A percentile compares a stretch with the other conserved stretches of the same genome.
Conservation (phyloP, 1,284 basidiomycete genomes). For the Sporisorium sorghi region DNA sequence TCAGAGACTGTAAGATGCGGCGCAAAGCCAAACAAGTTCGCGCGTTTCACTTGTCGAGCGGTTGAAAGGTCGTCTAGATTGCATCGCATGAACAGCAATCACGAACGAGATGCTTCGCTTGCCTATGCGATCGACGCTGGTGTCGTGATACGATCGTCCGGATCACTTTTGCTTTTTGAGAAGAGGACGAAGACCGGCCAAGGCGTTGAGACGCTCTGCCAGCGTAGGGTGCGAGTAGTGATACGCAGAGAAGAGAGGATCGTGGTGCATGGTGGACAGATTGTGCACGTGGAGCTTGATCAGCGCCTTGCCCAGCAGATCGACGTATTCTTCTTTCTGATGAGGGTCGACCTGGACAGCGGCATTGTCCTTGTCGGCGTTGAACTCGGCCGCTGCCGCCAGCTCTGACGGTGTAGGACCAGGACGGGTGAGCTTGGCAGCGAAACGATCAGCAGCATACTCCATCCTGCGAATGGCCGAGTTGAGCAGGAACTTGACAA, state of each 20-base stretch:
- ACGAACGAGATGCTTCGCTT: neutral
- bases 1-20: no score
- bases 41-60: no score
- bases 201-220: constrained; percentile 60
- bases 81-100: neutral
- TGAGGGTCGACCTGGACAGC: constrained; percentile 36
- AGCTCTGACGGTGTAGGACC: constrained; percentile 46
- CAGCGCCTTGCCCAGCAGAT: constrained; percentile 60
- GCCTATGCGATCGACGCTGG: neutral
- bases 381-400: constrained; percentile 43
- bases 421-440: constrained; percentile 53
- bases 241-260: constrained; percentile 66
- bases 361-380: constrained; percentile 25
- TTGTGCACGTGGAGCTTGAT: constrained; percentile 68
- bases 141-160: neutral
- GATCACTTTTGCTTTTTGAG: constrained; percentile 28
- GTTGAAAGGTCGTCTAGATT: no score
- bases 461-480: constrained; percentile 62
- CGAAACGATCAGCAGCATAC: constrained; percentile 64
- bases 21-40: no score
- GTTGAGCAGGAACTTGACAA: constrained; percentile 65
- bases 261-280: constrained; percentile 67
- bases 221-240: constrained; percentile 67
- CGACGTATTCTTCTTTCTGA: constrained; percentile 58
- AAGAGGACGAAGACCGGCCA: constrained; percentile 32